Evolutionary conservation across 345 rosid genomes (phyloP).

Genomic region (Brassica incana): DNA sequence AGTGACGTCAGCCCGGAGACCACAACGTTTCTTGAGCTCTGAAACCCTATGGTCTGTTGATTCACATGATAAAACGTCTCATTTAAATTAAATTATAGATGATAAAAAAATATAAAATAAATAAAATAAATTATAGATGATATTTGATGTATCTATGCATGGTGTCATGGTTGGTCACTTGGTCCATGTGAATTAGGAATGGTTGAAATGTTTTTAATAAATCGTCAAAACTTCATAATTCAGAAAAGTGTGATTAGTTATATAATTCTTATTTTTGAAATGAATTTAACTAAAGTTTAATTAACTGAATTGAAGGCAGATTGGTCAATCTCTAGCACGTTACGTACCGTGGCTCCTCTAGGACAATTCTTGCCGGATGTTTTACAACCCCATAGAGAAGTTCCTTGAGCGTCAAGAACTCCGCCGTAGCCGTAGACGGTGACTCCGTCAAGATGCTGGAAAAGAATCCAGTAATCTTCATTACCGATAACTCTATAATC

Average conservation of each 20-base stretch:
- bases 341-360: constrained; percentile 61
- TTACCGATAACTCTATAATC: constrained; percentile 48
- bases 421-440: constrained; percentile 63
- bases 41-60: constrained; percentile 51
- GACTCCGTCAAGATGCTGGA: constrained; percentile 51
- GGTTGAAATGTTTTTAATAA: background rate
- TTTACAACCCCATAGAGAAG: constrained; percentile 68
- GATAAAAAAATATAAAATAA: too few species aligned
- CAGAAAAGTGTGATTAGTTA: constrained; percentile 24
- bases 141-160: background rate
- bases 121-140: background rate
- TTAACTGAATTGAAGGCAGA: background rate
- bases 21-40: constrained; percentile 50
- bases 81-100: background rate
- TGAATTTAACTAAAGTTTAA: background rate
- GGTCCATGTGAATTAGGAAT: constrained; percentile 24
- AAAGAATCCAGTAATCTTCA: constrained; percentile 52
- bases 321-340: background rate
- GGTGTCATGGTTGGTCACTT: background rate
- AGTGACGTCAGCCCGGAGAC: constrained; percentile 54
- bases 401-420: constrained; percentile 62
- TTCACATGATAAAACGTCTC: constrained; percentile 18
- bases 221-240: constrained; percentile 14
- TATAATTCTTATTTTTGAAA: background rate
- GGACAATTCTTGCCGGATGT: constrained; percentile 58